Base-by-base conservation (phyloP, 2,329 filamentous ascomycete species). In the Fusarium transvaalense region DNA sequence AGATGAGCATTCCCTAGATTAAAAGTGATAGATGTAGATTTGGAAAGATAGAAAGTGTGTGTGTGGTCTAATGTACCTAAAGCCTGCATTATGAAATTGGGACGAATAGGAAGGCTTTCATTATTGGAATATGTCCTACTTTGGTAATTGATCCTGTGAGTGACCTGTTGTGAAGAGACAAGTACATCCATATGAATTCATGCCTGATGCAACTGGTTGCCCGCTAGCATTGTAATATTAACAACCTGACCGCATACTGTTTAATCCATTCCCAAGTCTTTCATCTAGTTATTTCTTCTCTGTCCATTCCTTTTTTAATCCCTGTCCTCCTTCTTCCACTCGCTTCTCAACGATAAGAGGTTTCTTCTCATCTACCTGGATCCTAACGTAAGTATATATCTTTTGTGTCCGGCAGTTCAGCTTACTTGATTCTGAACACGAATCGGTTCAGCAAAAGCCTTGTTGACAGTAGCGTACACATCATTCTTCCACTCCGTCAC, bases 281-380 rank as follows among this genome's bases (percentile, higher is more conserved):
- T 43, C 19, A 38, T 46, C 15, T 15, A 3, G 5, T 4, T 68
- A 53, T 25, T 50, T 37, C 42, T 57, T 38, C 6, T 47, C 41
- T 6, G 10, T 5, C 21, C 38, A 45, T 38, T 45, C 27, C 32
- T 57, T 48, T 7, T 31, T 35, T 1, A 31, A 19, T 17, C 25
- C 23, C 6, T 34, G 17, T 5, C 47, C 27, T n/a, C 65, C 61
- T 32, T 68, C 65, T 10, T 68, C 66, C 2, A 38, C 47, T 4
- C 65, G 17, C 35, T 45, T 45, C 17, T 69, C 65, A 0, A 41
- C 3, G 3, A 57, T 43, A 5, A 45, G 14, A 6, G 35, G 39
- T 14, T 21, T 69, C 37, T 66, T 66, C 23, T 56, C 61, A 29
- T 65, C 51, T 15, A 47, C 8, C 65, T 68, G 7, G 14, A 21